Conservation (phyloP, 208 protist species). For the Acanthamoeba sp. region DNA sequence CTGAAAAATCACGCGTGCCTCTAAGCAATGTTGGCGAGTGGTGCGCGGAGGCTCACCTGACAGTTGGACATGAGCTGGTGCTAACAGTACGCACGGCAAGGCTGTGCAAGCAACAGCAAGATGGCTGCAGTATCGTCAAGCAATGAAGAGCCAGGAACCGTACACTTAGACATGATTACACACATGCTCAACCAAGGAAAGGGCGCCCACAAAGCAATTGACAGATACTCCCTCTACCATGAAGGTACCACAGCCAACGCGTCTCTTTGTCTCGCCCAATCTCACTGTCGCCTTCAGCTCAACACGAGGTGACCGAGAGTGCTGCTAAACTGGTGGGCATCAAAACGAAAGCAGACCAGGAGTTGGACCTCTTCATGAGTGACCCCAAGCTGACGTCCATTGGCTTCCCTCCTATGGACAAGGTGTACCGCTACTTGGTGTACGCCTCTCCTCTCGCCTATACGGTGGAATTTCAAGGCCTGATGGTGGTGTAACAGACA, state of each 20-base stretch:
- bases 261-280: not conserved
- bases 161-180: not conserved
- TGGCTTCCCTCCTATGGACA: slow-evolving; percentile 54
- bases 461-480: not conserved
- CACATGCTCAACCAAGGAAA: slow-evolving; percentile 21
- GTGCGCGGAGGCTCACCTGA: no score
- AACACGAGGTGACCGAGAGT: not conserved
- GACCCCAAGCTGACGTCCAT: not conserved
- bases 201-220: not conserved
- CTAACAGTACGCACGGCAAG: not conserved
- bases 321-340: not conserved
- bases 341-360: not conserved
- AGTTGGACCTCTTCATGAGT: not conserved
- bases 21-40: not conserved
- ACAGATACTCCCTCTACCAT: not conserved
- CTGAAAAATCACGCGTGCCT: not conserved
- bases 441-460: not conserved
- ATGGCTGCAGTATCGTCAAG: not conserved
- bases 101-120: not conserved
- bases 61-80: no score
- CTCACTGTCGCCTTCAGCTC: not conserved
- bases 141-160: not conserved
- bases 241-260: not conserved
- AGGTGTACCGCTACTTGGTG: slow-evolving; percentile 34
- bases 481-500: not conserved